These are phyloP conservation scores for Cercospora nicotianae DNA, from an alignment of 2,329 filamentous ascomycete genomes.

Conservation along the genomic window DNA sequence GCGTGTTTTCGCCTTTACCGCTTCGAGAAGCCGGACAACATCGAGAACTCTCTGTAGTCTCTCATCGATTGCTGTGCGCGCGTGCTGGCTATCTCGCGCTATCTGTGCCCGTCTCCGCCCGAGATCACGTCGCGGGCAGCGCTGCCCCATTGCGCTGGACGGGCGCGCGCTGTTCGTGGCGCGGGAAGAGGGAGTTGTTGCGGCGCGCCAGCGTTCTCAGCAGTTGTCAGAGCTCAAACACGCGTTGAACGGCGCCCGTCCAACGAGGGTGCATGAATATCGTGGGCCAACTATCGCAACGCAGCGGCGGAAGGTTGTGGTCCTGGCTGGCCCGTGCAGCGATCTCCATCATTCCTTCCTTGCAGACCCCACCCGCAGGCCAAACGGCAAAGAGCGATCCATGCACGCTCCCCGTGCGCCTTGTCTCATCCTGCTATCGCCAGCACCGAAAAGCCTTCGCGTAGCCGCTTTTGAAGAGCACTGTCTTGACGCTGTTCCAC, in stretches of 20 bases:
- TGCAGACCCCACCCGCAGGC: conserved; percentile 1
- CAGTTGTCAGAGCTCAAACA: conserved; percentile 2
- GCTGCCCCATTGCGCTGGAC: neutral
- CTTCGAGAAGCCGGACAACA: conserved; percentile 2
- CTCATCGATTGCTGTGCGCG: neutral
- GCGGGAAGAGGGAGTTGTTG: neutral
- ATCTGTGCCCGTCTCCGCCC: neutral
- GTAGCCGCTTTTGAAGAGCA: conserved; percentile 6
- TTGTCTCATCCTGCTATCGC: conserved; percentile 7
- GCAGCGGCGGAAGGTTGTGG: neutral
- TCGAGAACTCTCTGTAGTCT: neutral
- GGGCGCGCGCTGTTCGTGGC: neutral
- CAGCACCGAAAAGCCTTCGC: conserved; percentile 10
- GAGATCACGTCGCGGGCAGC: neutral
- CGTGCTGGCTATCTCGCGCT: neutral
- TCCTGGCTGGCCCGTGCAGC: neutral
- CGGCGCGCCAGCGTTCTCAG: neutral
- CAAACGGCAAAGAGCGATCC: conserved; percentile 5
- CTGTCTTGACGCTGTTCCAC: neutral
- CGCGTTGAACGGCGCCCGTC: conserved; percentile 4
- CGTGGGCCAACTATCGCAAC: conserved; percentile 1
- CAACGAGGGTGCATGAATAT: conserved; percentile 4
- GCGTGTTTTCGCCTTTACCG: conserved; percentile 11
- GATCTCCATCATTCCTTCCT: conserved; percentile 6
- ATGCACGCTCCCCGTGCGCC: conserved; percentile 7